Percentiles rank a stretch among this genome's conserved stretches.
Evolutionary conservation across 306 rosid genomes (phyloP).

Genomic region (Cicer judaicum): DNA sequence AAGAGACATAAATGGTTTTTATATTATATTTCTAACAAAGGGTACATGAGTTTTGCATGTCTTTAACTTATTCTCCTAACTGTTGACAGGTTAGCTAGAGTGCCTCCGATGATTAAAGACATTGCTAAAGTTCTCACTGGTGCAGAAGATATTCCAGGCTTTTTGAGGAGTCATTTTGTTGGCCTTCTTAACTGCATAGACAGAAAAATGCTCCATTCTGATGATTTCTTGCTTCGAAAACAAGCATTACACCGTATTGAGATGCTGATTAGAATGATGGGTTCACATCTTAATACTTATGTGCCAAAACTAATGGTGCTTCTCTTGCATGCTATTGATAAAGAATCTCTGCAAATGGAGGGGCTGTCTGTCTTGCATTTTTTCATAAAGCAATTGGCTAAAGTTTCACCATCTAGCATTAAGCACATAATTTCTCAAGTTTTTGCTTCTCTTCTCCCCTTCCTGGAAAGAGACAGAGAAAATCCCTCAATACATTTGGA

Average conservation of each 20-base stretch:
- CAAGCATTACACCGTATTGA: constrained; percentile 90
- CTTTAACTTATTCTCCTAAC: constrained; percentile 44
- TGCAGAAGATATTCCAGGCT: constrained; percentile 86
- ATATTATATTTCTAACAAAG: constrained; percentile 1
- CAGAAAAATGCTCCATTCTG: constrained; percentile 94
- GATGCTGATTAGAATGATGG: constrained; percentile 93
- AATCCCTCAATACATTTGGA: constrained; percentile 71
- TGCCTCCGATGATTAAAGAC: constrained; percentile 82
- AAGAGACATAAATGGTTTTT: background rate
- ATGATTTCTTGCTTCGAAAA: constrained; percentile 69
- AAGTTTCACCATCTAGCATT: constrained; percentile 81
- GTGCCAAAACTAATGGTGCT: constrained; percentile 96
- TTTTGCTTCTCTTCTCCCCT: constrained; percentile 93
- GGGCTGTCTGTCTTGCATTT: constrained; percentile 84
- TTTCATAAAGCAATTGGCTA: constrained; percentile 76
- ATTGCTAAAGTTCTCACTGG: constrained; percentile 86
- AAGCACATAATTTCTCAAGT: constrained; percentile 89
- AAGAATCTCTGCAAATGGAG: constrained; percentile 73
- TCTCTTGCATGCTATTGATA: constrained; percentile 85
- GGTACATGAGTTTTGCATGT: constrained; percentile 17
- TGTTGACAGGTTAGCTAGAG: constrained; percentile 78
- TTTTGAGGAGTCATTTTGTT: constrained; percentile 90
- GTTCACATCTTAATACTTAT: constrained; percentile 79
- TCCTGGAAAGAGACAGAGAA: constrained; percentile 80
- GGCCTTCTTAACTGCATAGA: constrained; percentile 85